Evolutionary conservation across 192 early-diverging fungal species (phyloP), one percentile per base, ranked within the genome.

Genomic region (Funneliformis geosporum): DNA sequence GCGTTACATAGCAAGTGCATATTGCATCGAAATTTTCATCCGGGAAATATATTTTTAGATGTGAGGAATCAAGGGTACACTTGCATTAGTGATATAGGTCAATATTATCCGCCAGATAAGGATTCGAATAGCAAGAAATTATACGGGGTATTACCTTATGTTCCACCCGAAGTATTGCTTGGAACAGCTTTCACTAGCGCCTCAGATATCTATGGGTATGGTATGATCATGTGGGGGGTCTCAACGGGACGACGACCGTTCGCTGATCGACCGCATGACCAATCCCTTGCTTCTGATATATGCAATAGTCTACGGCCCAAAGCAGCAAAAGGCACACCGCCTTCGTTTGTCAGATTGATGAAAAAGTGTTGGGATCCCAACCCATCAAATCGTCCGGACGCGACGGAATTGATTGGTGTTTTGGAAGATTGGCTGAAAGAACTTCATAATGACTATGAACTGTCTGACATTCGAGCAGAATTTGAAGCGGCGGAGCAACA

Each of bases 141-240:
- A 28, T 73, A 73, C 55, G 72, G 72, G 2, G 72, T 73, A 8
- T 73, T 73, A 23, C 72, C 72, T 16, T 73, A 73, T 38, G 11
- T 73, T n/a, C 1, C 72, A 40, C 72, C 72, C 3, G 72, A 73
- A 21, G 21, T 73, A 0, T 59, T 73, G 8, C 38, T 59, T 11
- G 72, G 67, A 8, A 40, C 33, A 21, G 39, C 42, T 38, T 59
- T 50, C 46, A 50, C 43, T 5, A 73, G 21, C 2, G 27, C 72
- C 0, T 73, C 72, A 50, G 72, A 73, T 73, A 55, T 73, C 18
- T 73, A 59, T 23, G 27, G 72, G 25, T 47, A 59, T 47, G 72
- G 72, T 10, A 73, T 73, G 43, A 47, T 73, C 9, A 73, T 73
- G 72, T 73, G 72, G 72, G 16, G 50, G 14, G 23, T 73, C 4